phyloP scores from a whole-genome alignment of 306 rosid species.

The Gleditsia sinensis region DNA sequence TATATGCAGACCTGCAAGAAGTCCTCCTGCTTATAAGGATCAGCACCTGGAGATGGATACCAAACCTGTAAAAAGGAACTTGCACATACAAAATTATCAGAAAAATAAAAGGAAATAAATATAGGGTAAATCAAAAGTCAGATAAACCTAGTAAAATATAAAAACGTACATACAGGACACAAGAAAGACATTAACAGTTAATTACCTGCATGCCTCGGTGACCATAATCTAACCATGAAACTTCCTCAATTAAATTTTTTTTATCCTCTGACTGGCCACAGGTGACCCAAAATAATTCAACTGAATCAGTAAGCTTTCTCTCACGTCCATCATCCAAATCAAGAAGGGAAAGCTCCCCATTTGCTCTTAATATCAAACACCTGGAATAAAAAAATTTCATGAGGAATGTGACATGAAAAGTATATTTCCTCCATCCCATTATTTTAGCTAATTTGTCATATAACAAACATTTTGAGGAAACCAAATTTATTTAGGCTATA shows the following conservation, averaged over 20 bases:
- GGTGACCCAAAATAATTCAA: slow-evolving; percentile 98
- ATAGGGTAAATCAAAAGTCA: slow-evolving; percentile 25
- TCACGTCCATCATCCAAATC: slow-evolving; percentile 97
- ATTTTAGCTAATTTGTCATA: not conserved
- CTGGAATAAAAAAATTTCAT: slow-evolving; percentile 51
- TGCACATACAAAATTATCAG: slow-evolving; percentile 63
- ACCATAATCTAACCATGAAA: slow-evolving; percentile 98
- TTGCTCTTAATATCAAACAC: slow-evolving; percentile 90
- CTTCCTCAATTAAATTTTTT: slow-evolving; percentile 92
- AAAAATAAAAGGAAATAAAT: slow-evolving; percentile 38
- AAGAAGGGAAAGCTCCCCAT: slow-evolving; percentile 97
- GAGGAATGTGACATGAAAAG: slow-evolving; percentile 31
- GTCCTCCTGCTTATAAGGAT: slow-evolving; percentile 95
- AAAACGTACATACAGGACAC: slow-evolving; percentile 21
- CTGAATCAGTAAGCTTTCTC: slow-evolving; percentile 90
- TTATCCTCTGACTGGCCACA: slow-evolving; percentile 97
- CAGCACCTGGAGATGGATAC: slow-evolving; percentile 94
- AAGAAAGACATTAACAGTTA: slow-evolving; percentile 38
- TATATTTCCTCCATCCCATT: slow-evolving; percentile 12
- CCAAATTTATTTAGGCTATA: slow-evolving; percentile 14
- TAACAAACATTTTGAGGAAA: slow-evolving; percentile 23
- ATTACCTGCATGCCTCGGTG: slow-evolving; percentile 99
- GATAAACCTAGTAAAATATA: slow-evolving; percentile 28
- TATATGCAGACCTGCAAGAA: slow-evolving; percentile 81
- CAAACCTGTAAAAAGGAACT: slow-evolving; percentile 90